These are phyloP conservation scores for Neurospora hispaniola DNA, from an alignment of 495 filamentous ascomycete species.

Conservation along the genomic window DNA sequence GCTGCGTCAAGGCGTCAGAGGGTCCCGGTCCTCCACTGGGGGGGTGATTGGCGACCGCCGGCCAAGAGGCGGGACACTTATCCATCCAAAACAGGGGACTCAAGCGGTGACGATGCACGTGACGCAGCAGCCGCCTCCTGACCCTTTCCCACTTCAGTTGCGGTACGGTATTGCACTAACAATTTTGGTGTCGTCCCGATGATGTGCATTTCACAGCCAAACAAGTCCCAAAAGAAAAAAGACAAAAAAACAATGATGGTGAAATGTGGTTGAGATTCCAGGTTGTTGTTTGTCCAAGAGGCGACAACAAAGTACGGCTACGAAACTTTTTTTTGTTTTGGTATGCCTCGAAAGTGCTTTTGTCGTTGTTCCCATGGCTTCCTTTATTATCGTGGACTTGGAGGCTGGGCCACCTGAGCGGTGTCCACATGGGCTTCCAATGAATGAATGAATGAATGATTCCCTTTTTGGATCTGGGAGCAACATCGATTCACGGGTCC, in stretches of 20 bases:
- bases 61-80: not conserved
- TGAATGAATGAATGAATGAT: too few relatives aligned
- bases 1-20: conserved; percentile 26
- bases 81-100: not conserved
- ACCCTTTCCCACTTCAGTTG: not conserved
- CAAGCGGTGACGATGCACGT: conserved; percentile 1
- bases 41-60: conserved; percentile 4
- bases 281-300: not conserved
- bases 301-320: not conserved
- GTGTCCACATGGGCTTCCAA: not conserved
- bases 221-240: not conserved
- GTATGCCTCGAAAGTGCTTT: not conserved
- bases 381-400: not conserved
- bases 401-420: not conserved
- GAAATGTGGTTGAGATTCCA: not conserved
- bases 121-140: not conserved
- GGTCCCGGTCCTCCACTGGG: conserved; percentile 4
- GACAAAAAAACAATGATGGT: not conserved
- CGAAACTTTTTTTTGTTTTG: not conserved
- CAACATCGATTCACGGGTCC: too few relatives aligned
- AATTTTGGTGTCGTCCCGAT: not conserved
- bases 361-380: not conserved
- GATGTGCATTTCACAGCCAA: not conserved
- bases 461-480: too few relatives aligned
- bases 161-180: not conserved